Percentiles rank a stretch among this genome's conserved stretches.
These are phyloP conservation scores for Rhododendron vialii DNA, from an alignment of 148 eudicot species.

Conservation along the genomic window DNA sequence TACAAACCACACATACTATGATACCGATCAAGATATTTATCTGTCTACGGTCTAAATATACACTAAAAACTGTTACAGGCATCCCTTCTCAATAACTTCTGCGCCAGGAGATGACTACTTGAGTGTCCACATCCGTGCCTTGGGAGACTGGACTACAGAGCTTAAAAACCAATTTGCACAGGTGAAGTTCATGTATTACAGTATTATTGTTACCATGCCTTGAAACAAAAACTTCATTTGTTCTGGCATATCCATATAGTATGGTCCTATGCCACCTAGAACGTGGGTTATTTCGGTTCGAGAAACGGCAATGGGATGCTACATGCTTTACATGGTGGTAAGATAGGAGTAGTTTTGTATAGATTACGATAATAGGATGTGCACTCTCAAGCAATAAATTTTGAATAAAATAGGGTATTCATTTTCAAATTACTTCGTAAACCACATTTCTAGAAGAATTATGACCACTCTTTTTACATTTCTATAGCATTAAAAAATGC, in stretches of 20 bases:
- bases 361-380: background rate
- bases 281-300: background rate
- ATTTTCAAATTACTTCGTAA: background rate
- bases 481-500: conserved; percentile 21
- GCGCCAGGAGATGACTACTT: conserved; percentile 89
- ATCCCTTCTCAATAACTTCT: conserved; percentile 94
- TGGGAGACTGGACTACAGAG: conserved; percentile 94
- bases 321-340: background rate
- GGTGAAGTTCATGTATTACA: conserved; percentile 30
- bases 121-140: conserved; percentile 78
- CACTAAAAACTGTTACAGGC: conserved; percentile 40
- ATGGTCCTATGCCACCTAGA: background rate
- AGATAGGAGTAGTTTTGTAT: background rate
- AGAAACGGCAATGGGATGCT: background rate
- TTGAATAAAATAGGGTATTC: background rate
- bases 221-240: background rate
- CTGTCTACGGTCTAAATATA: background rate
- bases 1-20: conserved; percentile 14
- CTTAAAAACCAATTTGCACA: conserved; percentile 53
- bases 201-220: background rate
- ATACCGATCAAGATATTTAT: background rate
- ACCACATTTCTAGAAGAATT: background rate
- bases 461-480: background rate
- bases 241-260: background rate
- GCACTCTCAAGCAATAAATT: background rate